These are phyloP conservation scores for Oldenlandia corymbosa DNA, from an alignment of 257 asterid genomes.

Conservation along the genomic window DNA sequence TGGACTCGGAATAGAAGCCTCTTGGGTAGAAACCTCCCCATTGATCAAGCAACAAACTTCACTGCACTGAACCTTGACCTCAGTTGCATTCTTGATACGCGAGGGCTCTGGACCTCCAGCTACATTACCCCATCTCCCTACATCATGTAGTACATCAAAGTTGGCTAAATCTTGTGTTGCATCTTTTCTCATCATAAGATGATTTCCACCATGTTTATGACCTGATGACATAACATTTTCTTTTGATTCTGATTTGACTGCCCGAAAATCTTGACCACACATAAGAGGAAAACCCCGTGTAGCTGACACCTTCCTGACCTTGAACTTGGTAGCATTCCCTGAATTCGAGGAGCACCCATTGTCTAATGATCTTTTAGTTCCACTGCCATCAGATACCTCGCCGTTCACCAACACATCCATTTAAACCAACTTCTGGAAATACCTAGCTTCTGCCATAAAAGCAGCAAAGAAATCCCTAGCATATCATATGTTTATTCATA, in stretches of 20 bases:
- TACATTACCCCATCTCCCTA: background rate
- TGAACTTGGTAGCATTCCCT: conserved; percentile 35
- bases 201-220: background rate
- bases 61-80: conserved; percentile 2
- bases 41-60: conserved; percentile 21
- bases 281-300: conserved; percentile 58
- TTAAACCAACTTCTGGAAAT: conserved; percentile 2
- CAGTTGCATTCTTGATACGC: background rate
- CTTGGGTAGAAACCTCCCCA: conserved; percentile 20
- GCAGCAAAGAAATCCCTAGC: no score
- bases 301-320: conserved; percentile 64
- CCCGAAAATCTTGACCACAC: conserved; percentile 48
- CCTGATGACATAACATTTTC: conserved; percentile 13
- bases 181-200: background rate
- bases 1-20: conserved; percentile 23
- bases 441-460: no score
- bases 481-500: no score
- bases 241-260: conserved; percentile 10
- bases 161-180: background rate
- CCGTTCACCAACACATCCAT: conserved; percentile 51
- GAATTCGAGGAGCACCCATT: conserved; percentile 28
- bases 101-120: background rate
- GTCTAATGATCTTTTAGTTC: conserved; percentile 44
- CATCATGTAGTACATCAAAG: background rate
- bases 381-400: conserved; percentile 35